Base-by-base conservation (phyloP, 2,329 filamentous ascomycete species). In the Diaporthe australafricana region DNA sequence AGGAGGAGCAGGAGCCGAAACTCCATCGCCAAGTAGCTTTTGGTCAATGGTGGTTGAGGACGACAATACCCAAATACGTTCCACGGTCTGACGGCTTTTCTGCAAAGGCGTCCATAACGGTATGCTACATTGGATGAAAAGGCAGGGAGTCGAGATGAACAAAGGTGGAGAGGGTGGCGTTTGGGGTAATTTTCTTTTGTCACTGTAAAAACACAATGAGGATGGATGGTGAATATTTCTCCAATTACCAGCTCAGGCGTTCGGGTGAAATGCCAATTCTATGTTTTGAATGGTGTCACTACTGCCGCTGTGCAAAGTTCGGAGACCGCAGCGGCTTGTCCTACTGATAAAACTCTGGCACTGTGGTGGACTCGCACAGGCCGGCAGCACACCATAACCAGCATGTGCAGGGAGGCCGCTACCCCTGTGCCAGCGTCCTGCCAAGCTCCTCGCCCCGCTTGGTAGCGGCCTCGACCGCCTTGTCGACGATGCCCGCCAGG, bases 391-490 rank as follows among this genome's bases (percentile, higher is more conserved):
- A 17, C 11, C 25, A 38, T 32, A 12, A 38, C 20, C 6, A 30
- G 16, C n/a, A n/a, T n/a, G n/a, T n/a, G n/a, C n/a, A 30, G 25
- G 47, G 47, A 20, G 56, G 22, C 35, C 7, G 8, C 56, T 50
- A 65, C 47, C 30, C 16, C 30, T 65, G 68, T 27, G 69, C 72
- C 50, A 73, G 53, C 7, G 63, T 72, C 32, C 48, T 47, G 4
- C 85, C 85, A 1, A 87, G 77, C 78, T 87, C 85, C 67, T 82
- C 81, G 0, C 81, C 81, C 35, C 85, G 81, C 65, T 78, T 76
- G 1, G 82, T 80, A 1, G 86, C 84, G 1, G 86, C 86, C 75
- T 83, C 84, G 62, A 87, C 85, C 0, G 83, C 85, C 72, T 82
- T 83, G 72, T 83, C 80, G 2, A 87, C 85, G 42, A 83, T 82